Percentiles rank a stretch among this genome's conserved stretches.
Evolutionary conservation across 2,329 filamentous ascomycete genomes (phyloP).

Genomic region (Hansfordia pulvinata): DNA sequence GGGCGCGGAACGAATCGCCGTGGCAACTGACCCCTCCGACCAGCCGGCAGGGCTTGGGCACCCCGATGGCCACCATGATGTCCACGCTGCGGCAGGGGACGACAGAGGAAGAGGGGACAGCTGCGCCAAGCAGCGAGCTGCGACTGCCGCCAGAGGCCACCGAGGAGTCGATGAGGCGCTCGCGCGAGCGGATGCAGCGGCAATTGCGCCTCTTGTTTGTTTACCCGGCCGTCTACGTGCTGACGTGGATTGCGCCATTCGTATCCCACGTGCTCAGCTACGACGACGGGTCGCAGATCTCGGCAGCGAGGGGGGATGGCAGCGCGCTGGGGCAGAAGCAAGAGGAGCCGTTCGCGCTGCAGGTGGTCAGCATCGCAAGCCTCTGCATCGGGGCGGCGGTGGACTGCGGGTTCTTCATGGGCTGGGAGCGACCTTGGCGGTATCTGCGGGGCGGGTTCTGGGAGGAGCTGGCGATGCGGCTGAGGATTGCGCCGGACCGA

Average conservation of each 20-base stretch:
- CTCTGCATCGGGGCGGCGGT: constrained; percentile 52
- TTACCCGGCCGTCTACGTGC: constrained; percentile 60
- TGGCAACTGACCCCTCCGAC: neutral
- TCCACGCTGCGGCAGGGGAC: constrained; percentile 11
- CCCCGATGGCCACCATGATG: constrained; percentile 2
- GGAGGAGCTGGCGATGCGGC: constrained; percentile 11
- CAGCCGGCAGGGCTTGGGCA: neutral
- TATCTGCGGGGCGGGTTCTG: constrained; percentile 28
- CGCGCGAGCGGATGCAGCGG: constrained; percentile 44
- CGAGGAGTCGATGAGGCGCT: constrained; percentile 16
- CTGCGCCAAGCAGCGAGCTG: constrained; percentile 4
- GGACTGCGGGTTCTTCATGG: constrained; percentile 54
- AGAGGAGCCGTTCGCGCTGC: constrained; percentile 39
- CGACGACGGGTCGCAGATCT: constrained; percentile 21
- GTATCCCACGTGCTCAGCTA: constrained; percentile 48
- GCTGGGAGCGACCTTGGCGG: constrained; percentile 59
- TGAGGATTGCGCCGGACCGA: constrained; percentile 6
- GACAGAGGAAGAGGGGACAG: constrained; percentile 1
- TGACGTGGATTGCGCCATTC: constrained; percentile 63
- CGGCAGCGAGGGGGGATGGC: too few relatives aligned
- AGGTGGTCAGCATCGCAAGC: constrained; percentile 39
- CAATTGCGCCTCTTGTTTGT: constrained; percentile 63
- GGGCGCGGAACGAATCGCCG: too few relatives aligned
- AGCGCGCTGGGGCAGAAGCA: constrained; percentile 3
- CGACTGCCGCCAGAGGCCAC: constrained; percentile 12